Percentiles rank a stretch among this genome's conserved stretches.
These are phyloP conservation scores for Pinguiococcus pyrenoidosus DNA, from an alignment of 108 stramenopile species.

Conservation along the genomic window DNA sequence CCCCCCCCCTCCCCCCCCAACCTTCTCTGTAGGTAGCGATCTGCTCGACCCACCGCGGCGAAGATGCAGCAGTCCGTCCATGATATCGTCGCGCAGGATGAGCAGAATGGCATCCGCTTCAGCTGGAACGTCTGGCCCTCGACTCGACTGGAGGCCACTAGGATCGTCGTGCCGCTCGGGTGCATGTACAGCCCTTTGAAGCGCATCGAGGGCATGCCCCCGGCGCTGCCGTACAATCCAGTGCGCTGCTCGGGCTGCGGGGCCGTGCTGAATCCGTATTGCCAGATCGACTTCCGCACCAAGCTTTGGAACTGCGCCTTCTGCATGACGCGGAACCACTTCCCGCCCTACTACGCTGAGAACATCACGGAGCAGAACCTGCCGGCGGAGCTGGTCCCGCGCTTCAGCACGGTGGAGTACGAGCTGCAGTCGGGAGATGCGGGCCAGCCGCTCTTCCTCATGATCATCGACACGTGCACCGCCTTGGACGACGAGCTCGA, in stretches of 20 bases:
- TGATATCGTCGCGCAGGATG: slow-evolving; percentile 22
- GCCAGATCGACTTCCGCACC: slow-evolving; percentile 77
- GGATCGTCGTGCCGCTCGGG: slow-evolving; percentile 89
- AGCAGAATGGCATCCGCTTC: slow-evolving; percentile 69
- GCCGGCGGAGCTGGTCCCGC: slow-evolving; percentile 95
- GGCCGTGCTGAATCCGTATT: slow-evolving; percentile 93
- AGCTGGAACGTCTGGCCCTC: slow-evolving; percentile 94
- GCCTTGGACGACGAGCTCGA: slow-evolving; percentile 76
- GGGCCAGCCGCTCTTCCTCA: slow-evolving; percentile 89
- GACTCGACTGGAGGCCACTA: slow-evolving; percentile 80
- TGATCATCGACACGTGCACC: slow-evolving; percentile 87
- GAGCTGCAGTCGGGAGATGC: slow-evolving; percentile 64
- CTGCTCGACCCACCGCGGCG: too few species aligned
- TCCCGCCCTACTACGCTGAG: slow-evolving; percentile 97
- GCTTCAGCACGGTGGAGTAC: slow-evolving; percentile 95
- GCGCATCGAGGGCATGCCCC: slow-evolving; percentile 53
- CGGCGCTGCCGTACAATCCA: slow-evolving; percentile 88
- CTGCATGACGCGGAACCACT: slow-evolving; percentile 91
- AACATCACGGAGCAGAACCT: slow-evolving; percentile 93
- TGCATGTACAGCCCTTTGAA: slow-evolving; percentile 95
- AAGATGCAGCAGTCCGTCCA: too few species aligned
- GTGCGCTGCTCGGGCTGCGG: slow-evolving; percentile 88
- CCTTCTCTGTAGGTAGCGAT: too few species aligned
- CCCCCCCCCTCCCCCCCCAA: too few species aligned
- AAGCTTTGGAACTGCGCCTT: slow-evolving; percentile 98